Evolutionary conservation across 306 rosid species (phyloP).

Genomic region (Trichosanthes truncata): DNA sequence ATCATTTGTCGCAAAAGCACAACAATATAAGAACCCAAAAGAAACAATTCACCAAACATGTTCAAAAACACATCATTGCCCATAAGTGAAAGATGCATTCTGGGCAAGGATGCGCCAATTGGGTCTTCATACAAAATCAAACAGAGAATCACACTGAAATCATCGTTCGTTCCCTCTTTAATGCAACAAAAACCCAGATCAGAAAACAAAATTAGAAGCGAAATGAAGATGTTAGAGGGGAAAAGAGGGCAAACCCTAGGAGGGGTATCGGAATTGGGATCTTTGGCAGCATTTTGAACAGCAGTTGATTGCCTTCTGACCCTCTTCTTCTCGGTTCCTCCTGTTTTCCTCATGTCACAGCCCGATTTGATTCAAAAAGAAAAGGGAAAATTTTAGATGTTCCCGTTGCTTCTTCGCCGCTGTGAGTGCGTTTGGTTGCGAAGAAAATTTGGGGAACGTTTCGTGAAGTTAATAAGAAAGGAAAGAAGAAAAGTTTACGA

Average conservation of each 20-base stretch:
- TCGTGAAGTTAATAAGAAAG: background rate
- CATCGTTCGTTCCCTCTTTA: no score
- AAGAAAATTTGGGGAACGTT: conserved; percentile 1
- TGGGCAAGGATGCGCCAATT: background rate
- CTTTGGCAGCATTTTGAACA: conserved; percentile 56
- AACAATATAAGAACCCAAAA: background rate
- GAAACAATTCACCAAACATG: background rate
- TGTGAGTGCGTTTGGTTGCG: background rate
- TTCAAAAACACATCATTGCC: background rate
- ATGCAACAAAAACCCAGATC: conserved; percentile 32
- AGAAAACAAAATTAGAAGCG: background rate
- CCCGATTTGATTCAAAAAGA: background rate
- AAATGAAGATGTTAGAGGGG: background rate
- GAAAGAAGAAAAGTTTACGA: background rate
- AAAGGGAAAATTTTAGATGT: background rate
- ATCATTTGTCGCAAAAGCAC: background rate
- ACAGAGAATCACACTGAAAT: background rate
- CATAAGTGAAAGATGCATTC: background rate
- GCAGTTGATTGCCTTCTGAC: conserved; percentile 68
- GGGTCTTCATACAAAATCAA: background rate
- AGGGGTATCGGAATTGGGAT: conserved; percentile 73
- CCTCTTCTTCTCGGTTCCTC: conserved; percentile 90
- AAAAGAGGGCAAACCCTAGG: conserved; percentile 51
- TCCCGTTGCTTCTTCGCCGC: conserved; percentile 7
- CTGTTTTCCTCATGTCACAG: conserved; percentile 67